Conservation (phyloP, 1,284 basidiomycete species). For the Retiboletus flavoniger region DNA sequence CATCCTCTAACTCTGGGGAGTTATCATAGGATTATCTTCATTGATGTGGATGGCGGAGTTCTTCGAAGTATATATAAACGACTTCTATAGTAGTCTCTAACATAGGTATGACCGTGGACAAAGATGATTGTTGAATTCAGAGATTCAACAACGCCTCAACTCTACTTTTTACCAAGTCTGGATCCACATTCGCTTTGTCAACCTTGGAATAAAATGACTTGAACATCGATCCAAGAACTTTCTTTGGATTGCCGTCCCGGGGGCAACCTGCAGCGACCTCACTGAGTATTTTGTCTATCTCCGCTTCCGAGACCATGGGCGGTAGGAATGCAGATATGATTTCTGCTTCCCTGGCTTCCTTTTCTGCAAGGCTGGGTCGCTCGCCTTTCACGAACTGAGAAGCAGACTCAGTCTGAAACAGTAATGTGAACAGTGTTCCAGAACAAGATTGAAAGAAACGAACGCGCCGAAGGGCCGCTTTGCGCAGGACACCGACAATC, state of each 20-base stretch:
- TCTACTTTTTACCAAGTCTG: constrained; percentile 53
- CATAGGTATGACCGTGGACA: not conserved
- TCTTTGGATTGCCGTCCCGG: constrained; percentile 36
- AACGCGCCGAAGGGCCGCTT: constrained; percentile 59
- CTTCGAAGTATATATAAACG: not conserved
- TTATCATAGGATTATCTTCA: constrained; percentile 1
- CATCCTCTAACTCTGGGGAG: not conserved
- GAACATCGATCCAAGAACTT: constrained; percentile 49
- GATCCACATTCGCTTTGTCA: constrained; percentile 58
- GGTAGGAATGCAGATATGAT: constrained; percentile 59
- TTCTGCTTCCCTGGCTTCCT: constrained; percentile 56
- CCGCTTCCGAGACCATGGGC: constrained; percentile 51
- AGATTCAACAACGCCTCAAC: constrained; percentile 41
- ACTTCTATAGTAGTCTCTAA: constrained; percentile 4
- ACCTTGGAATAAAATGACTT: constrained; percentile 62
- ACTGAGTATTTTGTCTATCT: constrained; percentile 52
- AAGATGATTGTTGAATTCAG: constrained; percentile 3
- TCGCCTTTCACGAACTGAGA: constrained; percentile 54
- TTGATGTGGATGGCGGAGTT: not conserved
- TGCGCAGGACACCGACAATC: constrained; percentile 54
- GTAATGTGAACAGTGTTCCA: constrained; percentile 1
- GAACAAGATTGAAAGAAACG: constrained; percentile 26
- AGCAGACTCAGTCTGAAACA: constrained; percentile 57
- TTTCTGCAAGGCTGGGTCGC: constrained; percentile 62
- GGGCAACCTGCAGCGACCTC: constrained; percentile 39